Evolutionary conservation across 2,329 filamentous ascomycete species (phyloP), one percentile per base, ranked within the genome.

Genomic region (Diplocarpon rosae): DNA sequence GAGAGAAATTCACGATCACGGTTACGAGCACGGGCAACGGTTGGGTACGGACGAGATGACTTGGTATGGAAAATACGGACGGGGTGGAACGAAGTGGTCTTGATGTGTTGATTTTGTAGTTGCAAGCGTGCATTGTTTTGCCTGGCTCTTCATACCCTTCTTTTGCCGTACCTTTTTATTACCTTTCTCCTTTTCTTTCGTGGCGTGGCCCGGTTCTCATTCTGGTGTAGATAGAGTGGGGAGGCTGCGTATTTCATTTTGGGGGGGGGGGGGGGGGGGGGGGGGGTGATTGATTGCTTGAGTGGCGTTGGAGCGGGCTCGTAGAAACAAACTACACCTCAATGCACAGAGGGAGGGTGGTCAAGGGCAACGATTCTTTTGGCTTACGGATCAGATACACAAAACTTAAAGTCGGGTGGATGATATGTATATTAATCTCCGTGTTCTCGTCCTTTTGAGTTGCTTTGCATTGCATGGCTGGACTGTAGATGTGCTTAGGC

Each of bases 351-450:
- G 20, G 7, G 20, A 24, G 20, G 20, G 20, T 24, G 20, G 20
- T 24, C 20, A 24, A 24, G 3, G 20, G 20, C 20, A 24, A 24
- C 20, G 20, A 24, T 24, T 7, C 20, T 24, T 7, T 24, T 24
- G 20, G 20, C 20, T 7, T 24, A n/a, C 11, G 14, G 16, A 8
- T 28, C 12, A 39, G 37, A 30, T 28, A 30, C 20, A 28, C 10
- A 14, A 12, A 16, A 2, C 7, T 11, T 17, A 20, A 17, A 17
- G n/a, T 38, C 13, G 16, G 14, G 13, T 34, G 17, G n/a, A 13
- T 24, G 33, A 49, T 7, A 46, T 49, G 47, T 49, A 49, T 40
- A 49, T 46, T 49, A 46, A 49, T 49, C 39, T 40, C 28, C 39
- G 38, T 43, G 20, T 37, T 33, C 34, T 20, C 15, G 15, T 37